These are phyloP conservation scores for Metschnikowia kunwiensis DNA, from an alignment of 805 yeast genomes.

Conservation along the genomic window DNA sequence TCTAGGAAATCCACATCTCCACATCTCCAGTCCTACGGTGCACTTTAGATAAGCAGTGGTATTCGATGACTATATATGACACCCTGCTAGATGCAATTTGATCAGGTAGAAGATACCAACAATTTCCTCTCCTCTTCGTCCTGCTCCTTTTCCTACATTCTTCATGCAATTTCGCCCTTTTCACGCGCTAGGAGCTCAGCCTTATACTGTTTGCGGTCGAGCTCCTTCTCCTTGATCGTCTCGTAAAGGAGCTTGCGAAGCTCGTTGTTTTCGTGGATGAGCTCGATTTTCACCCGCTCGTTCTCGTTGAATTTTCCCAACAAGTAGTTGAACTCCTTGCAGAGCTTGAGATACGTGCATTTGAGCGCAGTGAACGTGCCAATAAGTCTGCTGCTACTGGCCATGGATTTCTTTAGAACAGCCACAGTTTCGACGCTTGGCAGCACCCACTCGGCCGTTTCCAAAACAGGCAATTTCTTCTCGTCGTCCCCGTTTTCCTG, in stretches of 20 bases:
- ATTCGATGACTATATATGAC: too few species aligned
- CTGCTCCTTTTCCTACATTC: too few species aligned
- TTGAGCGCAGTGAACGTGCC: constrained; percentile 33
- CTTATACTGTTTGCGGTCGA: constrained; percentile 17
- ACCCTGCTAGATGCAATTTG: too few species aligned
- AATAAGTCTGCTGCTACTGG: constrained; percentile 25
- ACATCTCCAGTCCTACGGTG: too few species aligned
- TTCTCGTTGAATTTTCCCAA: constrained; percentile 36
- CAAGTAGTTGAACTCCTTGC: constrained; percentile 37
- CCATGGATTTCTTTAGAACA: constrained; percentile 24
- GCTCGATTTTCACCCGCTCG: constrained; percentile 31
- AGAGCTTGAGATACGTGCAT: constrained; percentile 35
- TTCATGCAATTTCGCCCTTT: background rate
- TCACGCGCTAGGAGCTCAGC: constrained; percentile 11
- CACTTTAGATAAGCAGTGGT: too few species aligned
- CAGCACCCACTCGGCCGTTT: background rate
- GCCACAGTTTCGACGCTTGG: constrained; percentile 18
- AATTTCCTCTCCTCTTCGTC: too few species aligned
- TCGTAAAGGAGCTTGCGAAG: constrained; percentile 29
- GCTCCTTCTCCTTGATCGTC: constrained; percentile 27
- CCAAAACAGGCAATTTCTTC: background rate
- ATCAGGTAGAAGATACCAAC: too few species aligned
- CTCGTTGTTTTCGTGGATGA: constrained; percentile 37
- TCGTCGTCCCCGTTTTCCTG: constrained; percentile 4
- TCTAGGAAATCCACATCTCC: too few species aligned